A percentile compares a stretch with the other conserved stretches of the same genome.
Evolutionary conservation across 2,329 filamentous ascomycete genomes (phyloP).

Genomic region (Penicillium expansum): DNA sequence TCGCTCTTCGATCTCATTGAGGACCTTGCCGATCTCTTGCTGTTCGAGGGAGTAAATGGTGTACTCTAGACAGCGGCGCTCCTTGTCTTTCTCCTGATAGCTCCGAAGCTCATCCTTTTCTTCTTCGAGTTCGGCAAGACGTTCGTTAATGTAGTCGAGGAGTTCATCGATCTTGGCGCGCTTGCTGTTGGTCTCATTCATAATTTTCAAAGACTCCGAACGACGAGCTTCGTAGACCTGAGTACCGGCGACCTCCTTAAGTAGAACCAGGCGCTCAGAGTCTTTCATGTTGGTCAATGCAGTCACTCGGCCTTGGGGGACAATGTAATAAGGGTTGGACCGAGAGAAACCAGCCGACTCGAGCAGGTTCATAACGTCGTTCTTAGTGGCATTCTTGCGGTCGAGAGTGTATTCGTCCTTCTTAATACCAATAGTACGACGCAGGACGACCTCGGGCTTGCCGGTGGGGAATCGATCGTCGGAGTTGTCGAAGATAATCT

Average conservation of each 20-base stretch:
- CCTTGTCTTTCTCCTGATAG: conserved; percentile 92
- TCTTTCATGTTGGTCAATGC: conserved; percentile 99
- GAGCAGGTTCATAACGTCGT: conserved; percentile 90
- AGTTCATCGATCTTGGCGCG: conserved; percentile 90
- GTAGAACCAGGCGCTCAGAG: conserved; percentile 76
- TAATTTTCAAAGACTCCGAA: conserved; percentile 90
- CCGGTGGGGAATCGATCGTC: conserved; percentile 94
- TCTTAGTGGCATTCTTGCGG: conserved; percentile 91
- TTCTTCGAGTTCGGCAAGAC: conserved; percentile 84
- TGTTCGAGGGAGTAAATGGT: conserved; percentile 91
- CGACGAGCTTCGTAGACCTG: conserved; percentile 94
- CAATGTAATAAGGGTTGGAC: conserved; percentile 98
- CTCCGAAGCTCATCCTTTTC: conserved; percentile 94
- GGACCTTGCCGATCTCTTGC: conserved; percentile 68
- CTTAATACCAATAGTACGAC: conserved; percentile 92
- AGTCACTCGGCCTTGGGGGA: conserved; percentile 94
- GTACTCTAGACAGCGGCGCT: conserved; percentile 88
- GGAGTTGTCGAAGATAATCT: conserved; percentile 97
- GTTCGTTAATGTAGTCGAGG: conserved; percentile 85
- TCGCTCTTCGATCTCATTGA: conserved; percentile 79
- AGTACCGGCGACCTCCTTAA: conserved; percentile 98
- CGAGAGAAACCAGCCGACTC: conserved; percentile 95
- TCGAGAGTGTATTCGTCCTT: conserved; percentile 99
- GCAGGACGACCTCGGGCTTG: conserved; percentile 83
- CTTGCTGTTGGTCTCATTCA: conserved; percentile 95